phyloP scores from a whole-genome alignment of 176 grass and related monocot species.

The Aegilops speltoides region DNA sequence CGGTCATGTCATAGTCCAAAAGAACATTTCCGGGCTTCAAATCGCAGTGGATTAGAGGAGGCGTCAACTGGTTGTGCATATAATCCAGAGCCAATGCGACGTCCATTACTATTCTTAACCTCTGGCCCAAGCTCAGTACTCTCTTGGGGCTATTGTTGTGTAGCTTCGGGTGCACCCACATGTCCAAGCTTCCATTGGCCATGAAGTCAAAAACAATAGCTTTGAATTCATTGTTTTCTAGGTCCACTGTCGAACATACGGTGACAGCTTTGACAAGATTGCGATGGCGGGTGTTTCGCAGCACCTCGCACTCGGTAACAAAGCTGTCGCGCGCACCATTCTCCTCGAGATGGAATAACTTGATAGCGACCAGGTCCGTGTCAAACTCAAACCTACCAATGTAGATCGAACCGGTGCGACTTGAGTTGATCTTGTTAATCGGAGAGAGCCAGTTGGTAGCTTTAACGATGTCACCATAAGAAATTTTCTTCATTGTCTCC shows the following conservation, averaged over 20 bases:
- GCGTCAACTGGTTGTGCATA: constrained; percentile 24
- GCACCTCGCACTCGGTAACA: constrained; percentile 1
- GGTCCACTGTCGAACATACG: constrained; percentile 31
- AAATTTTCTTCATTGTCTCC: constrained; percentile 34
- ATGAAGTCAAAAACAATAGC: constrained; percentile 38
- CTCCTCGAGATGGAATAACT: constrained; percentile 20
- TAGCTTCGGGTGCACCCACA: constrained; percentile 19
- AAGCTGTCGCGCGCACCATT: background rate
- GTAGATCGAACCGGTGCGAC: constrained; percentile 10
- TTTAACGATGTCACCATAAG: constrained; percentile 22
- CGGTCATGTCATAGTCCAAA: background rate
- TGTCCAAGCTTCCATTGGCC: constrained; percentile 39
- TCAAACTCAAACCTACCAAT: constrained; percentile 34
- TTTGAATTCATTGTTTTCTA: constrained; percentile 37
- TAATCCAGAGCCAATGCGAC: constrained; percentile 31
- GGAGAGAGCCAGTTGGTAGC: constrained; percentile 33
- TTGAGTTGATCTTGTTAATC: constrained; percentile 4
- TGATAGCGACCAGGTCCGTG: constrained; percentile 27
- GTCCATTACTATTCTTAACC: background rate
- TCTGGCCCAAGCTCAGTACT: constrained; percentile 10
- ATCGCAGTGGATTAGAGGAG: too few species aligned
- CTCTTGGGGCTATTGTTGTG: background rate
- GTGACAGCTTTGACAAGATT: constrained; percentile 31
- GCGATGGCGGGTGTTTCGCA: constrained; percentile 13
- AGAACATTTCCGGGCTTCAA: too few species aligned